Base-by-base conservation (phyloP, 768 basidiomycete species). In the Rhodosporidiobolus odoratus region DNA sequence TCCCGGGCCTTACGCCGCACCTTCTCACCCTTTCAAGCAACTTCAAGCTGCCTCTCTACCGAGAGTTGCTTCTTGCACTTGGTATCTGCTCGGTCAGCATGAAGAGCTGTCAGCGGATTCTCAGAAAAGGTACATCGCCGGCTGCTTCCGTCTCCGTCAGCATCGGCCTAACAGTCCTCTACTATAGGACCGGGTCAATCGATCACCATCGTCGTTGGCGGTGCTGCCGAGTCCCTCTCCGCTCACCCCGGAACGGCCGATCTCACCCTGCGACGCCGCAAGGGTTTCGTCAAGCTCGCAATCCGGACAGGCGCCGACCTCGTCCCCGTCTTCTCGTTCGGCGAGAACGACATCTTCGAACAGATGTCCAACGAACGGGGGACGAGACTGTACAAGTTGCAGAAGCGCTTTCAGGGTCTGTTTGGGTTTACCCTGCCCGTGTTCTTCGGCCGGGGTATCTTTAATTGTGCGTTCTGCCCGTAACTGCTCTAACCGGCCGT, bases 241-340 rank as follows among this genome's bases (percentile, higher is more conserved):
- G 96, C 96, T 13, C 90, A 88, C 74, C 96, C 96, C 2, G 96
- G 96, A n/a, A 99, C 96, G 41, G 94, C 92, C 34, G 94, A 83
- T 73, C 71, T 84, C 76, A 82, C 82, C 16, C 76, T 84, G 60
- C 80, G 77, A 74, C 79, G 80, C 59, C 91, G 91, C 13, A 79
- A 92, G 70, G 82, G 96, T 1, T 99, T 99, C 79, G 94, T 99
- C 79, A 98, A 98, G 78, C 75, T 94, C 52, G 92, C 92, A 1
- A 92, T 95, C 62, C 89, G 89, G 68, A 86, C 92, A 77, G 92
- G 92, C 63, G 96, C 96, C 47, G 92, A 94, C 77, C 83, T 99
- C 17, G 96, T 99, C 0, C 96, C 96, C 0, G 94, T 97, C 5
- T 98, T 99, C 78, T 94, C 92, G 9, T 99, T 99, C 76, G 96